Evolutionary conservation across 805 yeast genomes (phyloP).

Genomic region (Candida germanica): DNA sequence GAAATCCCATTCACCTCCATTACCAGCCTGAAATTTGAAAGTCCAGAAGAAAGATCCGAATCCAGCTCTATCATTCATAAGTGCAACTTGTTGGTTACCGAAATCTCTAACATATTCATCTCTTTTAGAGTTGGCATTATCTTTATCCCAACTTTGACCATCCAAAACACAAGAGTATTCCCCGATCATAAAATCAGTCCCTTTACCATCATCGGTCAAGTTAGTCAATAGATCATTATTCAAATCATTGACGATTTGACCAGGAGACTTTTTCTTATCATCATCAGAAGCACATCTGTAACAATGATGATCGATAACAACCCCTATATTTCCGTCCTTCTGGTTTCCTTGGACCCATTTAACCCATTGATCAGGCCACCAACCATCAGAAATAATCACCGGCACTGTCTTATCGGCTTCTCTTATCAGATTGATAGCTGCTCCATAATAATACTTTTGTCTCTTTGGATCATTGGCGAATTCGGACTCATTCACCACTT

Average conservation of each 20-base stretch:
- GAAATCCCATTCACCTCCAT: slow-evolving; percentile 97
- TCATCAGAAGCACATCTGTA: slow-evolving; percentile 81
- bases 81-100: slow-evolving; percentile 53
- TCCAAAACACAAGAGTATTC: slow-evolving; percentile 90
- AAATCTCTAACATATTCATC: slow-evolving; percentile 54
- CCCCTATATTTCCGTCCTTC: slow-evolving; percentile 44
- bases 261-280: slow-evolving; percentile 66
- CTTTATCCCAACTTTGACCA: slow-evolving; percentile 66
- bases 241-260: slow-evolving; percentile 58
- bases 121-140: slow-evolving; percentile 40
- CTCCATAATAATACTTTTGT: slow-evolving; percentile 60
- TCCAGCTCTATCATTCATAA: slow-evolving; percentile 51
- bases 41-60: slow-evolving; percentile 91
- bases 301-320: slow-evolving; percentile 79
- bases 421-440: slow-evolving; percentile 62
- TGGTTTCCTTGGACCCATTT: slow-evolving; percentile 55
- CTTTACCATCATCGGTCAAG: slow-evolving; percentile 38
- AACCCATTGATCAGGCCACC: slow-evolving; percentile 85
- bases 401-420: slow-evolving; percentile 57
- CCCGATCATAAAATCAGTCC: slow-evolving; percentile 76
- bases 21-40: slow-evolving; percentile 78
- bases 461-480: slow-evolving; percentile 48
- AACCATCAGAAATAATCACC: slow-evolving; percentile 83
- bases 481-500: slow-evolving; percentile 81
- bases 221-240: slow-evolving; percentile 48